Evolutionary conservation across 305 asterid genomes (phyloP), one percentile per base, ranked within the genome.

Genomic region (Fraxinus paxiana): DNA sequence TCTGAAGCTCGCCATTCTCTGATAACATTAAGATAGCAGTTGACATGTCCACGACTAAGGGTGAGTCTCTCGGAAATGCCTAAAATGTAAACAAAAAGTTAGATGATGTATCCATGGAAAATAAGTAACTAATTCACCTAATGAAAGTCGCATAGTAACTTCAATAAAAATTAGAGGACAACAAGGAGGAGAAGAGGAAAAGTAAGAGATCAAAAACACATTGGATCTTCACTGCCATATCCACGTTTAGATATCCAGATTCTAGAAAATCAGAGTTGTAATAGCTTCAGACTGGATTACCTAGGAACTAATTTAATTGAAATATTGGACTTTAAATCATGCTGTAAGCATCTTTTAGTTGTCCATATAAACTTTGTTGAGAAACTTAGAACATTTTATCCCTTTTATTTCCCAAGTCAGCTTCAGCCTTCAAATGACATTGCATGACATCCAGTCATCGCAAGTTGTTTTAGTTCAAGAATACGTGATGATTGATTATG

Each of bases 11-110:
- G 10, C 98, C 98, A 30, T 76, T 87, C 84, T 91, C 97, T 0
- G 97, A 92, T 73, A 94, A 76, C 3, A 87, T 73, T 75, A 91
- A 81, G 22, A 94, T 90, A 28, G 97, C 93, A 46, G 93, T 91
- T 5, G 98, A 92, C 88, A 94, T 84, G 88, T 92, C 98, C 84
- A 84, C 79, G 20, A 93, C 97, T 78, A 92, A 82, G 4, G 94
- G 97, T 5, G 98, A 94, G 88, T 88, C 95, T 83, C 90, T 86
- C 13, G 88, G 93, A 86, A 94, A 92, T 63, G 97, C 97, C 95
- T 91, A 41, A 28, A 67, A 51, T 70, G 3, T 46, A 73, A 51
- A 20, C 28, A 77, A 59, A 8, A 71, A 28, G 69, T 79, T 54
- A 79, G 2, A 18, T n/a, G 30, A 31, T 22, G 26, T 24, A 30